Percentiles rank a stretch among this genome's conserved stretches.
Evolutionary conservation across 163 green algal genomes (phyloP).

Genomic region (Chlorella variabilis): DNA sequence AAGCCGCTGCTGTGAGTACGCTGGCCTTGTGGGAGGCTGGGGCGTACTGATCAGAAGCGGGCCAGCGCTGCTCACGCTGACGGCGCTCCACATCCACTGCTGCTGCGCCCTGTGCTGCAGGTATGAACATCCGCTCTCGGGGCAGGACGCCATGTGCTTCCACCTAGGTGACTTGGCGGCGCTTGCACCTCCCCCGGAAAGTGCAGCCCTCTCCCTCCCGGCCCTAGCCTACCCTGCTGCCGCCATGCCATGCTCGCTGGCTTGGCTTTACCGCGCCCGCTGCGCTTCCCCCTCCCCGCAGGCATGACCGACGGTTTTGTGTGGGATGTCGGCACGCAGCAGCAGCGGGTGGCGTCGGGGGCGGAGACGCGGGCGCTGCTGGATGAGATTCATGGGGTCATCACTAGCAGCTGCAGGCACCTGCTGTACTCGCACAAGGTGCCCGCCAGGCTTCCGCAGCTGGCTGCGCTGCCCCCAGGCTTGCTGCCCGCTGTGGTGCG

Average conservation of each 20-base stretch:
- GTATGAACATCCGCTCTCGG: constrained; percentile 53
- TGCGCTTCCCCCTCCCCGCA: not conserved
- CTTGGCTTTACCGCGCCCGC: not conserved
- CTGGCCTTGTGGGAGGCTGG: not conserved
- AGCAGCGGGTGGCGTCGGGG: constrained; percentile 19
- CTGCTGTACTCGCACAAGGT: constrained; percentile 52
- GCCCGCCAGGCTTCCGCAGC: not conserved
- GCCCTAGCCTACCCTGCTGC: too few relatives aligned
- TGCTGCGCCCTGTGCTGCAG: too few relatives aligned
- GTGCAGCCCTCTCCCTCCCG: too few relatives aligned
- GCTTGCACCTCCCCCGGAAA: too few relatives aligned
- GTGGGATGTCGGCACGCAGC: constrained; percentile 48
- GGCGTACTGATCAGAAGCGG: too few relatives aligned
- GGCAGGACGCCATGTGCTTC: constrained; percentile 55
- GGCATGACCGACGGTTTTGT: constrained; percentile 57
- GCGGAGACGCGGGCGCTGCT: constrained; percentile 49
- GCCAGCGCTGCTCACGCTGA: too few relatives aligned
- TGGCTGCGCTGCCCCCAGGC: not conserved
- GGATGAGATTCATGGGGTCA: constrained; percentile 46
- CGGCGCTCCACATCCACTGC: too few relatives aligned
- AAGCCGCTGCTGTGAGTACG: constrained; percentile 46
- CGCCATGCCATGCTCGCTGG: not conserved
- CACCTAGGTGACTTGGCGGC: constrained; percentile 47
- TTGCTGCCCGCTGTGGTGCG: too few relatives aligned
- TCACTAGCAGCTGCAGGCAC: constrained; percentile 10